phyloP scores from a whole-genome alignment of 495 filamentous ascomycete genomes.

The Pseudoneurospora amorphoporcata region DNA sequence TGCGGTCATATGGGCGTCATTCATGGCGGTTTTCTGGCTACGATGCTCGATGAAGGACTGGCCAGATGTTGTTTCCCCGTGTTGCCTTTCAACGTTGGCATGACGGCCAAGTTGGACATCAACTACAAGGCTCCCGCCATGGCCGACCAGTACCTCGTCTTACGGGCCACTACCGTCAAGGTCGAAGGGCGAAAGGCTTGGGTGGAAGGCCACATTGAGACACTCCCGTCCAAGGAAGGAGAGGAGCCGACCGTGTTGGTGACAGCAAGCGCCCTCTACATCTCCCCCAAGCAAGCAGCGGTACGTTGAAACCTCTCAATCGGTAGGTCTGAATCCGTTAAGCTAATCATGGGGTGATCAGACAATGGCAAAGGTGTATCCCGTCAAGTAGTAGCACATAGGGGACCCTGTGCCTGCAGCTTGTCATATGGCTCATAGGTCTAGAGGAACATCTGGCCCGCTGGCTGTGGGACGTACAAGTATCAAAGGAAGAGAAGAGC shows the following conservation, averaged over 20 bases:
- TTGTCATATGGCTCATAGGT: neutral
- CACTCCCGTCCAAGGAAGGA: constrained; percentile 44
- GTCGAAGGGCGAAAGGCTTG: constrained; percentile 94
- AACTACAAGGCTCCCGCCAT: constrained; percentile 75
- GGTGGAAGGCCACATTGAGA: constrained; percentile 87
- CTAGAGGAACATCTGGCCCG: neutral
- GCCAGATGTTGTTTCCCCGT: constrained; percentile 86
- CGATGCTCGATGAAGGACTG: constrained; percentile 83
- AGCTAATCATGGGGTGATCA: constrained; percentile 8
- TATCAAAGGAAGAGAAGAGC: neutral
- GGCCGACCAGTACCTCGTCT: constrained; percentile 66
- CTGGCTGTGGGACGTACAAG: neutral
- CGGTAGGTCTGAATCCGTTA: neutral
- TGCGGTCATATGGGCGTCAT: constrained; percentile 90
- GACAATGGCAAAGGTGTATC: constrained; percentile 35
- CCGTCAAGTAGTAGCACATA: constrained; percentile 19
- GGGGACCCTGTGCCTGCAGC: neutral
- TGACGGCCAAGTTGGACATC: constrained; percentile 86
- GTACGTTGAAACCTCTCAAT: constrained; percentile 33
- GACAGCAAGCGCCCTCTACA: constrained; percentile 61
- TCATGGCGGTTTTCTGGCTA: constrained; percentile 86
- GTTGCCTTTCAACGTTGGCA: constrained; percentile 75
- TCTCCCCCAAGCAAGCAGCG: constrained; percentile 77
- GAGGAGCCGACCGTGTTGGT: constrained; percentile 22
- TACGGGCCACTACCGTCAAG: constrained; percentile 72